Percentiles rank a stretch among this genome's conserved stretches.
Evolutionary conservation across 2,329 filamentous ascomycete genomes (phyloP).

Genomic region (Sporothrix phasma): DNA sequence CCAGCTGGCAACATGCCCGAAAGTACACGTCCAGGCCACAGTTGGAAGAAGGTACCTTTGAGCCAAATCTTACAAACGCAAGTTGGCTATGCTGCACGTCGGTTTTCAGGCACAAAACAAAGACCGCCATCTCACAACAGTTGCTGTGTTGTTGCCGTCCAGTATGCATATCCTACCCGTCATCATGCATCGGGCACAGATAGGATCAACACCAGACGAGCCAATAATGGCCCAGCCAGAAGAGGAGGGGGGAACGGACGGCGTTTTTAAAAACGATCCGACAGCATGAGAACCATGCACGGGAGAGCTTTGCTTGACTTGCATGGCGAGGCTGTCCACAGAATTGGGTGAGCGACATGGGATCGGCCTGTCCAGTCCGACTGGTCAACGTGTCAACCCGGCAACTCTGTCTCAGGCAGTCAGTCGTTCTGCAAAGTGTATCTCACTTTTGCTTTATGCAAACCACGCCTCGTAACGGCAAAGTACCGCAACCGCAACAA

Average conservation of each 20-base stretch:
- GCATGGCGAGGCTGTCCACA: background rate
- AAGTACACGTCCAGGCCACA: too few relatives aligned
- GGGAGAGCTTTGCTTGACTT: background rate
- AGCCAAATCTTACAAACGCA: too few relatives aligned
- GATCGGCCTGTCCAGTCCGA: background rate
- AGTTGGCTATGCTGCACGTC: background rate
- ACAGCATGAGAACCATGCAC: background rate
- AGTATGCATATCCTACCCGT: background rate
- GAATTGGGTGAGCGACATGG: background rate
- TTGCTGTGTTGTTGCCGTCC: constrained; percentile 8
- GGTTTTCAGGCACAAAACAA: background rate
- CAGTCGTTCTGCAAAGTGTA: background rate
- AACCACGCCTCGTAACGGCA: background rate
- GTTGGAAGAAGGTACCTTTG: too few relatives aligned
- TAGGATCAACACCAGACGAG: background rate
- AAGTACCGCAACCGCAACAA: background rate
- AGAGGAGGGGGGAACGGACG: too few relatives aligned
- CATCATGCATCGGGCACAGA: background rate
- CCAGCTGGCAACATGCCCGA: background rate
- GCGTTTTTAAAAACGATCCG: too few relatives aligned
- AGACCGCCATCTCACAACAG: background rate
- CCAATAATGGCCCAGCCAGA: background rate
- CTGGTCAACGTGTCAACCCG: background rate
- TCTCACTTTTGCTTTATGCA: background rate
- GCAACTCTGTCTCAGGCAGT: background rate